A percentile compares a stretch with the other conserved stretches of the same genome.
Conservation (phyloP, 1,284 basidiomycete species). For the Gomphus bonarii region DNA sequence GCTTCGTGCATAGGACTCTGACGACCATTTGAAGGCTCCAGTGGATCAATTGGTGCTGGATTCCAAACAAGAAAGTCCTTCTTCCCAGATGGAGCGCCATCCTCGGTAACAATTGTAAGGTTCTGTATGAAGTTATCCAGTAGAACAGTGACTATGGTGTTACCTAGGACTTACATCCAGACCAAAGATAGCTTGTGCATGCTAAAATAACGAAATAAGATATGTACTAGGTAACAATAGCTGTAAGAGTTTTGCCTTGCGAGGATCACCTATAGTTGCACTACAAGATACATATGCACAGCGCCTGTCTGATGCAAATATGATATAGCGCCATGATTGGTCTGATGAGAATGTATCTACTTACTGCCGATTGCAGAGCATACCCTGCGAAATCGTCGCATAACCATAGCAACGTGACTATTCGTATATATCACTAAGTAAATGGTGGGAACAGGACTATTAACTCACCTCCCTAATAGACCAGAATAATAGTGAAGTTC, state of each 20-base stretch:
- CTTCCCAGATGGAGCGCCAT: slow-evolving; percentile 74
- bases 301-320: not conserved
- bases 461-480: slow-evolving; percentile 53
- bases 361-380: slow-evolving; percentile 80
- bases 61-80: slow-evolving; percentile 80
- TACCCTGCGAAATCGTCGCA: slow-evolving; percentile 68
- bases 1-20: slow-evolving; percentile 63
- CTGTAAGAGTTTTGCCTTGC: slow-evolving; percentile 15
- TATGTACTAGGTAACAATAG: not conserved
- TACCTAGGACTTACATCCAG: slow-evolving; percentile 28
- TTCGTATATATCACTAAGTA: not conserved
- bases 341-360: slow-evolving; percentile 20
- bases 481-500: slow-evolving; percentile 77
- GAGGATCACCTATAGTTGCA: slow-evolving; percentile 81
- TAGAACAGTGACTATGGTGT: not conserved
- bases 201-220: slow-evolving; percentile 21
- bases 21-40: slow-evolving; percentile 47
- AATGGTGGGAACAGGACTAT: not conserved
- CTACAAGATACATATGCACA: slow-evolving; percentile 76
- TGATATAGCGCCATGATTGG: not conserved
- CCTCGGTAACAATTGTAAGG: slow-evolving; percentile 64
- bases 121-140: slow-evolving; percentile 24
- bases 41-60: slow-evolving; percentile 51
- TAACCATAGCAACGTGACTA: slow-evolving; percentile 74
- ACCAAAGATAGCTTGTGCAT: slow-evolving; percentile 72